Evolutionary conservation across 2,329 filamentous ascomycete genomes (phyloP), one percentile per base, ranked within the genome.

Genomic region (Fusarium devonianum): DNA sequence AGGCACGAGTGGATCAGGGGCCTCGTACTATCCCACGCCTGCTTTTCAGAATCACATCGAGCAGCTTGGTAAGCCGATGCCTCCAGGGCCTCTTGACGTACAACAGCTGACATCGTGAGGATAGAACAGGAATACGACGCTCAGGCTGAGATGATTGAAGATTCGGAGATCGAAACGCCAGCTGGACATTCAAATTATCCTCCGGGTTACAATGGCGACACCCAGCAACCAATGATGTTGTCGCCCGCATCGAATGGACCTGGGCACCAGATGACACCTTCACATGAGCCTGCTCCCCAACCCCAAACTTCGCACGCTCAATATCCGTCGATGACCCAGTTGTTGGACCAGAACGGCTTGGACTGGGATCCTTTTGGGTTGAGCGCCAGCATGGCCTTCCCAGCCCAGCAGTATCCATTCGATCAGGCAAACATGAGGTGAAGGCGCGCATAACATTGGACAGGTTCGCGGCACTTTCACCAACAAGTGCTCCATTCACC

Each of bases 101-200:
- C 71, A 85, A 80, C 81, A 80, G 77, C 81, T 87, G 78, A 89
- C 82, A 79, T 70, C 75, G 73, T 85, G 75, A 77, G 67, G 81
- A 79, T 78, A 97, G 93, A 97, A 78, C 92, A 96, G 81, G 93
- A 97, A 78, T 97, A 97, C 76, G 92, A 97, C 71, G 88, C 90
- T 45, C 89, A 91, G 75, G 84, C 84, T 71, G 91, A 93, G 66
- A 89, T 96, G 81, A 85, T 95, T 71, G 92, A 97, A 67, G 90
- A 95, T 53, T 77, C 86, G 61, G 87, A 89, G 64, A 83, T 86
- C 59, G 87, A 91, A 53, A 84, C 85, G 9, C 82, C 87, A 3
- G 75, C 71, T 45, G 86, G 85, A 30, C 82, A 86, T 33, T 84
- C 84, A 11, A 82, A 86, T 7, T 93, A 89, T 64, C 76, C 83